Evolutionary conservation across 345 rosid genomes (phyloP), one percentile per base, ranked within the genome.

Genomic region (Eutrema japonicum): DNA sequence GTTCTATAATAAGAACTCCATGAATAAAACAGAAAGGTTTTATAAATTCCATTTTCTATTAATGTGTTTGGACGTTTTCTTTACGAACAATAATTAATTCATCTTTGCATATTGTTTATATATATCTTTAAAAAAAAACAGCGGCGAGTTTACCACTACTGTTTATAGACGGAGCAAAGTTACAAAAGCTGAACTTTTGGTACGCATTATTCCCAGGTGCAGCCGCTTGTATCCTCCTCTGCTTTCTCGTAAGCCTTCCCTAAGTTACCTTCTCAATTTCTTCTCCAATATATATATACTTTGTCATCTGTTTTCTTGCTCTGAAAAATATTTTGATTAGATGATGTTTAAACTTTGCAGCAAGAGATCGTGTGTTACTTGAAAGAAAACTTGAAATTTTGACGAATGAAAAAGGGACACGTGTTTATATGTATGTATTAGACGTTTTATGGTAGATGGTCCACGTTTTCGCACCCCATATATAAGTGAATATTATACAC

Each of bases 91-190:
- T 5, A 46, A 37, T 7, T 7, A 46, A 65, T 7, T 65, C 6
- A 65, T 65, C 32, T 55, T 41, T 41, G 10, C 33, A 61, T 51
- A 46, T 71, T 4, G 30, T 41, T 3, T 37, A 48, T 4, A 37
- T 10, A 5, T 54, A 10, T 54, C 4, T 8, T 38, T 5, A 6
- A 8, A 8, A 13, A n/a, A 3, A 53, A 52, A 58, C 81, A 94
- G 97, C 98, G 73, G 98, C 98, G n/a, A 89, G 98, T 75, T 78
- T 89, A 85, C 98, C 98, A 3, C 70, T 94, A 68, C 46, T 94
- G 57, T 94, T 94, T 86, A 87, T 91, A 32, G 97, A 94, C 76
- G 92, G 91, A 68, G 90, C 82, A 45, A 88, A 88, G 86, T 66
- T 94, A 49, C 96, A 91, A 49, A 79, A 61, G 38, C 81, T 94